Percentiles rank a stretch among this genome's conserved stretches.
Evolutionary conservation across 225 moss, liverwort and hornwort species (phyloP).

Genomic region (Marchantia polymorpha): DNA sequence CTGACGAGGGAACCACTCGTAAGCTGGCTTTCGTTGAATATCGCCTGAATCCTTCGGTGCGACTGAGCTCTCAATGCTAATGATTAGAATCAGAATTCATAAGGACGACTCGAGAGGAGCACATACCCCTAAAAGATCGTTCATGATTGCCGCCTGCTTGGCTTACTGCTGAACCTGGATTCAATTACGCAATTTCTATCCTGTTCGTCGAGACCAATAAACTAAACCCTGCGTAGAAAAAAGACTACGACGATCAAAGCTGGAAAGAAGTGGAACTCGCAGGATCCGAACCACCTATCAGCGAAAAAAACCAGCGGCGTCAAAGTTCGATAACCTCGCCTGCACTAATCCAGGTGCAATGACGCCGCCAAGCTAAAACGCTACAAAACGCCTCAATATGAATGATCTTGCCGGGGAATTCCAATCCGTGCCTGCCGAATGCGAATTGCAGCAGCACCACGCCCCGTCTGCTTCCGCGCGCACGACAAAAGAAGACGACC

Average conservation of each 20-base stretch:
- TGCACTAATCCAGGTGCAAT: neutral
- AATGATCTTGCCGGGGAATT: neutral
- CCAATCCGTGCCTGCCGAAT: neutral
- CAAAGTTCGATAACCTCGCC: neutral
- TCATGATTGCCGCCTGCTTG: slow-evolving; percentile 24
- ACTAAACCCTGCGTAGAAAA: neutral
- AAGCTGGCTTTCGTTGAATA: neutral
- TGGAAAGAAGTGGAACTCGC: neutral
- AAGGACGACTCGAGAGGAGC: neutral
- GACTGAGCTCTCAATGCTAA: neutral
- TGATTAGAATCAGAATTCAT: neutral
- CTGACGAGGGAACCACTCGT: neutral
- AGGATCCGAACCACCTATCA: neutral
- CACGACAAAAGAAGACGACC: neutral
- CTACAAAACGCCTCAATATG: neutral
- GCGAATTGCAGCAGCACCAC: neutral
- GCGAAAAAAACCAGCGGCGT: neutral
- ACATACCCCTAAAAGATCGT: slow-evolving; percentile 41
- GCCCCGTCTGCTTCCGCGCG: neutral
- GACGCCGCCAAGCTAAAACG: neutral
- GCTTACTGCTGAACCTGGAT: neutral
- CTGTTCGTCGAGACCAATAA: neutral
- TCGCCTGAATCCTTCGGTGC: neutral
- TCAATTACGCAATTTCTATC: neutral
- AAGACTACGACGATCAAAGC: neutral